Evolutionary conservation across 345 rosid genomes (phyloP), one percentile per base, ranked within the genome.

Genomic region (Erucastrum elatum): DNA sequence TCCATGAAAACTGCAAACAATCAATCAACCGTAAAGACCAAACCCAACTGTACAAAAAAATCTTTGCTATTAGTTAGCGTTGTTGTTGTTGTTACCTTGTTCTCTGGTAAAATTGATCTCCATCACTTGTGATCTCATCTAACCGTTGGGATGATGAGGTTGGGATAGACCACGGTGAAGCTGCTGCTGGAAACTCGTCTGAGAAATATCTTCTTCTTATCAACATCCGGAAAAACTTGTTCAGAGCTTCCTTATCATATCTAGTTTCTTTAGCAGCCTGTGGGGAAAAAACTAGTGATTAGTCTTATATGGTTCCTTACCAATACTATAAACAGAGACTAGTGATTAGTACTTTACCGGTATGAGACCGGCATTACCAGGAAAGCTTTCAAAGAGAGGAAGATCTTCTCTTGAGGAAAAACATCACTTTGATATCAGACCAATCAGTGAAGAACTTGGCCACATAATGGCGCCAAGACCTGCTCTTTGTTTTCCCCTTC

Each of bases 261-360:
- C 97, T 90, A 60, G 92, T 90, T 79, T 89, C 97, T 82, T 85
- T 94, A 6, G 94, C 94, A 81, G 98, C 97, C 98, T 94, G 87
- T 56, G 4, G 34, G 26, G 26, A 53, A 53, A 9, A 53, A 53
- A 53, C 33, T 27, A 72, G 11, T 10, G 30, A 68, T n/a, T 62
- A 63, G 25, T 31, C 30, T 2, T 2, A 2, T 29, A 29, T n/a
- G n/a, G n/a, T n/a, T n/a, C n/a, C n/a, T n/a, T 2, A 74, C 88
- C 29, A 41, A 11, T 10, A 41, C 49, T 41, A 13, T 46, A 46
- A 46, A 46, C 15, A 46, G 53, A 46, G 0, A 46, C 27, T 13
- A 72, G 56, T 39, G 25, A 67, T 12, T 27, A 41, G 13, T 41
- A 41, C 49, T 60, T 27, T 29, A 29, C 30, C 30, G 30, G 3